Conservation (phyloP, 169 alveolate species). For the Eimeria zaria region DNA sequence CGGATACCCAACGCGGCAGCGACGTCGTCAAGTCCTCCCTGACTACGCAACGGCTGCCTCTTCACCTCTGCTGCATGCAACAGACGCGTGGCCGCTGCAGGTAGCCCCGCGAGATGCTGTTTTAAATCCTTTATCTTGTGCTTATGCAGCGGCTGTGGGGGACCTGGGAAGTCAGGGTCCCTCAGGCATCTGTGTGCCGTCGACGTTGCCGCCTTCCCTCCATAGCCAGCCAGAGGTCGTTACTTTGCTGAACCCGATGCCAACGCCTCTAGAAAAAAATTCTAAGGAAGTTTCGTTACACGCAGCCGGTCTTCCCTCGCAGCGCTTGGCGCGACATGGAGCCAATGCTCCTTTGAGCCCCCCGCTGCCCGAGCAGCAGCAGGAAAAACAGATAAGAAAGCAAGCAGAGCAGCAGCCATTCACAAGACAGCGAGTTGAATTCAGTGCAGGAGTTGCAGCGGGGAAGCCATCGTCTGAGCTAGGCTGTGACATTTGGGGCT, state of each 20-base stretch:
- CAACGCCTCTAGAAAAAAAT: background rate
- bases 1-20: background rate
- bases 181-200: conserved; percentile 9
- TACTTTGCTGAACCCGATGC: background rate
- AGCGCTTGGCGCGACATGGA: background rate
- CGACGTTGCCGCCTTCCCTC: conserved; percentile 57
- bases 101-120: background rate
- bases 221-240: background rate
- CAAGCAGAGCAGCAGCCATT: background rate
- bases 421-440: background rate
- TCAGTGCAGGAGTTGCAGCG: conserved; percentile 21
- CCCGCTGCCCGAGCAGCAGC: background rate
- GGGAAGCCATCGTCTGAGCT: conserved; percentile 34
- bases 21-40: conserved; percentile 27
- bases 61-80: background rate
- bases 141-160: background rate
- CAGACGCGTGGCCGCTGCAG: background rate
- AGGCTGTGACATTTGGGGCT: conserved; percentile 18
- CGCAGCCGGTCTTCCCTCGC: conserved; percentile 21
- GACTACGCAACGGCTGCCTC: background rate
- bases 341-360: background rate
- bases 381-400: background rate
- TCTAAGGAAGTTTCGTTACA: background rate
- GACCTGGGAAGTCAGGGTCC: background rate
- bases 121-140: background rate